A percentile compares a stretch with the other conserved stretches of the same genome.
phyloP scores from a whole-genome alignment of 169 alveolate genomes.

The Cryptosporidium canis region DNA sequence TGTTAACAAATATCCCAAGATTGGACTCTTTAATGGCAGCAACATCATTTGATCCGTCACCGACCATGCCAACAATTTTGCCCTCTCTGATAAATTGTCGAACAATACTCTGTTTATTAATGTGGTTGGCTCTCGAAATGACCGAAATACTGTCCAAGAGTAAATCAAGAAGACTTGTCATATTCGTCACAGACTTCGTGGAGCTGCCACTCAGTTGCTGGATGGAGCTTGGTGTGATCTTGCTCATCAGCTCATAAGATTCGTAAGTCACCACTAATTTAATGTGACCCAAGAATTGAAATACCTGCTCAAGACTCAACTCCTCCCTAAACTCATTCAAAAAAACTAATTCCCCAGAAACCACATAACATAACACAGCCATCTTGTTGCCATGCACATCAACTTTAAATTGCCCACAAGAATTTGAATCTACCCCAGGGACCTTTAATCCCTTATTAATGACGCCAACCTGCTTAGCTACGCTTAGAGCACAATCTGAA shows the following conservation, averaged over 20 bases:
- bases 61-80: constrained; percentile 35
- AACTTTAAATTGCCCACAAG: not conserved
- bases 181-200: not conserved
- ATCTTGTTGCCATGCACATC: not conserved
- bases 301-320: not conserved
- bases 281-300: not conserved
- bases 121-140: constrained; percentile 36
- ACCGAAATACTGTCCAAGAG: not conserved
- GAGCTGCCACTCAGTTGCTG: not conserved
- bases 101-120: constrained; percentile 23
- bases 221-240: not conserved
- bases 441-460: not conserved
- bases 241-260: constrained; percentile 11
- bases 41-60: constrained; percentile 65
- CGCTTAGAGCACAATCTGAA: constrained; percentile 25
- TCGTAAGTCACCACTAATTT: constrained; percentile 29
- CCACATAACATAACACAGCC: not conserved
- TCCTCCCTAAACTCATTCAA: constrained; percentile 12
- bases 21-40: constrained; percentile 50
- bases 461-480: constrained; percentile 46
- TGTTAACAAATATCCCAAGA: constrained; percentile 9
- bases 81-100: constrained; percentile 20
- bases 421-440: not conserved
- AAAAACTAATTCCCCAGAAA: constrained; percentile 20
- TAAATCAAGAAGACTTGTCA: constrained; percentile 1